Conservation (phyloP, 75 land plant genomes). For the Cunninghamia lanceolata region DNA sequence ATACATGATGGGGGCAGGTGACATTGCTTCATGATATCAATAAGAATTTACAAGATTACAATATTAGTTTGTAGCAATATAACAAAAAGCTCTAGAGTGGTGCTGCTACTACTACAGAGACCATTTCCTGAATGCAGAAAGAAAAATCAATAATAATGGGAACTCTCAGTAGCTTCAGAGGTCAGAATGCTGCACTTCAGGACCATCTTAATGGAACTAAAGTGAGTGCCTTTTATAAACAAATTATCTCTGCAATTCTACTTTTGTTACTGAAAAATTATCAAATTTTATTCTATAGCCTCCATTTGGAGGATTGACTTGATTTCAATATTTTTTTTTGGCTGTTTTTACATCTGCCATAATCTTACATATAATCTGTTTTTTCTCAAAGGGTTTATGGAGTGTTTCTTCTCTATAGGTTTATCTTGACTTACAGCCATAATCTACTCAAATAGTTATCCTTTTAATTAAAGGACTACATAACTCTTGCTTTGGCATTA, state of each 20-base stretch:
- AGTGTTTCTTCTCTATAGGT: background rate
- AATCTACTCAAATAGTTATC: background rate
- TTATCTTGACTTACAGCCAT: background rate
- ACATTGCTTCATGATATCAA: slow-evolving; percentile 68
- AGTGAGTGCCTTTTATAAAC: slow-evolving; percentile 26
- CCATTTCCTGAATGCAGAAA: slow-evolving; percentile 52
- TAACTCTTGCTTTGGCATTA: background rate
- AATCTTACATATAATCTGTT: background rate
- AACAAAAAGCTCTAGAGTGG: slow-evolving; percentile 83
- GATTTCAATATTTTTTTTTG: background rate
- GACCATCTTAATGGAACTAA: slow-evolving; percentile 57
- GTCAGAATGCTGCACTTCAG: slow-evolving; percentile 46
- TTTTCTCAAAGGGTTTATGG: background rate
- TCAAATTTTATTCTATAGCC: background rate
- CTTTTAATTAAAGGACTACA: no score
- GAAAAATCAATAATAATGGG: slow-evolving; percentile 85
- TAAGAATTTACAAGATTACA: slow-evolving; percentile 88
- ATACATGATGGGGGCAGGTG: slow-evolving; percentile 38
- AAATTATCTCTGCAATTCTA: background rate
- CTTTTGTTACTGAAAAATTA: background rate
- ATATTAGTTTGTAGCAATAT: slow-evolving; percentile 84
- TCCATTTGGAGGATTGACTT: background rate
- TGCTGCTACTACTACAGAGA: slow-evolving; percentile 46
- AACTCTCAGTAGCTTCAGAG: slow-evolving; percentile 63
- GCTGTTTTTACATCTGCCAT: background rate